Conservation (phyloP, 2,329 filamentous ascomycete species). For the Mycocentrospora acerina region DNA sequence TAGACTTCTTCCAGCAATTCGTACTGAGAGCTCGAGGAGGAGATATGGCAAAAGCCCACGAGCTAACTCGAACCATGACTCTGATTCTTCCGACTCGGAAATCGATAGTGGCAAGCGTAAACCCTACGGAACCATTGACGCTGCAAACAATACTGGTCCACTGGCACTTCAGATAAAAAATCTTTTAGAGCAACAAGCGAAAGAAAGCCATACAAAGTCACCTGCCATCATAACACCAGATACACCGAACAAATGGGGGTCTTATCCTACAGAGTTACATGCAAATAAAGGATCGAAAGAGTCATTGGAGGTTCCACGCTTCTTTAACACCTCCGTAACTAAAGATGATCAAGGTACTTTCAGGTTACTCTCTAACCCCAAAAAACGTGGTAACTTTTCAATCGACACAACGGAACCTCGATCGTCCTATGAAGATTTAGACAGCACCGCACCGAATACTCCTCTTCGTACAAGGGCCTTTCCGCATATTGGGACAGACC, state of each 20-base stretch:
- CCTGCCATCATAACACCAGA: conserved; percentile 46
- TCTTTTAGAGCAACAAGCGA: conserved; percentile 47
- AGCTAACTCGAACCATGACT: conserved; percentile 25
- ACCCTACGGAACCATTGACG: conserved; percentile 51
- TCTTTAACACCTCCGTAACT: conserved; percentile 21
- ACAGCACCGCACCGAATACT: conserved; percentile 43
- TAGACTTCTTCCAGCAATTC: conserved; percentile 32
- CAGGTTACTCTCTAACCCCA: conserved; percentile 23
- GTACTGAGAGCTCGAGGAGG: conserved; percentile 34
- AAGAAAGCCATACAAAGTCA: conserved; percentile 36
- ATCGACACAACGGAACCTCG: conserved; percentile 35
- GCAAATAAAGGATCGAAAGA: conserved; percentile 18
- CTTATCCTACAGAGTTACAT: conserved; percentile 20
- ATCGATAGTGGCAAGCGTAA: conserved; percentile 54
- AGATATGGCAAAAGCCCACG: conserved; percentile 13
- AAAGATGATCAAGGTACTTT: conserved; percentile 17
- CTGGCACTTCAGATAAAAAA: conserved; percentile 48
- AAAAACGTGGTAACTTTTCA: conserved; percentile 17
- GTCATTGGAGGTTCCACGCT: conserved; percentile 26
- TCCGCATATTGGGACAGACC: conserved; percentile 35
- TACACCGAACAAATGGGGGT: conserved; percentile 44
- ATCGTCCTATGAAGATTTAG: conserved; percentile 42
- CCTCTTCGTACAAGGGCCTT: conserved; percentile 35
- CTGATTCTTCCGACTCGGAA: conserved; percentile 40
- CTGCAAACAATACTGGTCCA: conserved; percentile 49